Percentiles rank a stretch among this genome's conserved stretches.
Conservation (phyloP, 2,329 filamentous ascomycete genomes). For the Pseudogymnoascus sp. region DNA sequence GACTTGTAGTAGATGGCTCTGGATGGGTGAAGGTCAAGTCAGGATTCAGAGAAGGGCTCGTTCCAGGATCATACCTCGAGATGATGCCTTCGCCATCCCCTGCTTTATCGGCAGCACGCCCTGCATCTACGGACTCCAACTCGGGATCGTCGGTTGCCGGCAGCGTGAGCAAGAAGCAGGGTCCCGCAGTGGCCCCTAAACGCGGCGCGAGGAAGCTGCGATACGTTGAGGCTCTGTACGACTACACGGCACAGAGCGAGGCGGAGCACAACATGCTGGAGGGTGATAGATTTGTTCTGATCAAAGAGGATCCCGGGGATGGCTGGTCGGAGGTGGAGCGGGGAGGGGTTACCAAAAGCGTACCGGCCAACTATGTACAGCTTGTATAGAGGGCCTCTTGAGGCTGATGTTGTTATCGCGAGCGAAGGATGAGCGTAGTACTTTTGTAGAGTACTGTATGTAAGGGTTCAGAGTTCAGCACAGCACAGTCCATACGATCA, state of each 20-base stretch:
- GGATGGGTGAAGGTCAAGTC: conserved; percentile 84
- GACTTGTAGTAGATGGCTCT: conserved; percentile 60
- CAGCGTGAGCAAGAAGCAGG: conserved; percentile 35
- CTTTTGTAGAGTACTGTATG: conserved; percentile 1
- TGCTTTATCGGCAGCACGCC: conserved; percentile 41
- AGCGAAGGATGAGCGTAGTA: neutral
- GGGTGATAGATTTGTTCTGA: conserved; percentile 84
- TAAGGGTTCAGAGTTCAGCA: conserved; percentile 1
- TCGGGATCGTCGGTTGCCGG: conserved; percentile 62
- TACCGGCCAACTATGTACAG: conserved; percentile 90
- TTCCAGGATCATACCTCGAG: conserved; percentile 82
- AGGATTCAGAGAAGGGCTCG: conserved; percentile 71
- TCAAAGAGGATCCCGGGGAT: conserved; percentile 82
- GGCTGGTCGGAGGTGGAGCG: conserved; percentile 97
- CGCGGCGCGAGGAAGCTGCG: conserved; percentile 88
- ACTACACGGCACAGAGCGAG: conserved; percentile 79
- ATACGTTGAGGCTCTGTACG: conserved; percentile 89
- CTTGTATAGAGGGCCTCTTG: conserved; percentile 23
- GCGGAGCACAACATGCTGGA: conserved; percentile 85
- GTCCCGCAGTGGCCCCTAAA: conserved; percentile 71
- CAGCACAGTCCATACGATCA: neutral
- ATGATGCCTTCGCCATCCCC: conserved; percentile 42
- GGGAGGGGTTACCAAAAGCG: conserved; percentile 76
- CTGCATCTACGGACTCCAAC: conserved; percentile 70
- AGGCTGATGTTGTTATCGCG: neutral